Conservation (phyloP, 768 basidiomycete species). For the Rhodotorula diobovata region DNA sequence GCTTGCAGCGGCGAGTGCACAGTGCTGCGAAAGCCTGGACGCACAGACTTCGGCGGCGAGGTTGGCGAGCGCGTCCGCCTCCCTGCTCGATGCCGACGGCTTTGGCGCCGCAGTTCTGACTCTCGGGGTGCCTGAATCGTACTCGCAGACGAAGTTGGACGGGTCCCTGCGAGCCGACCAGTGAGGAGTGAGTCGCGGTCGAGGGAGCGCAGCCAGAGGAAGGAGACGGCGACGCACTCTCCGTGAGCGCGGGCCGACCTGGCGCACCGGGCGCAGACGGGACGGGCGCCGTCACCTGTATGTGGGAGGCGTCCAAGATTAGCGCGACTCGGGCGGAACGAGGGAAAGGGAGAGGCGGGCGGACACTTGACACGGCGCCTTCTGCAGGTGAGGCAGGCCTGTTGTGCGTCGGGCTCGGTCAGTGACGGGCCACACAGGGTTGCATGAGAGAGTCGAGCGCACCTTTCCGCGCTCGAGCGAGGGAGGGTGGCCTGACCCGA, state of each 20-base stretch:
- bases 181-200: neutral
- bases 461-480: conserved; percentile 10
- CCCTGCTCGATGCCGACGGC: neutral
- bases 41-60: conserved; percentile 6
- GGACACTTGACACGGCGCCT: conserved; percentile 9
- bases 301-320: neutral
- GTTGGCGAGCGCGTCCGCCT: neutral
- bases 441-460: neutral
- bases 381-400: conserved; percentile 10
- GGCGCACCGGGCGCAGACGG: neutral
- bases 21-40: neutral
- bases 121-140: neutral
- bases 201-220: no score
- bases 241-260: conserved; percentile 2
- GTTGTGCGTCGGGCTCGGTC: neutral
- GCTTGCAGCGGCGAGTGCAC: no score
- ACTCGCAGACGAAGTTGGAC: neutral
- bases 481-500: neutral
- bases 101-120: neutral
- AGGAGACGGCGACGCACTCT: neutral
- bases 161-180: neutral
- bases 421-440: neutral
- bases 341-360: neutral
- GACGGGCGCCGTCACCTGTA: neutral
- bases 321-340: neutral